Percentiles rank a stretch among this genome's conserved stretches.
phyloP scores from a whole-genome alignment of 2,329 filamentous ascomycete species.

The Ustulina deusta region DNA sequence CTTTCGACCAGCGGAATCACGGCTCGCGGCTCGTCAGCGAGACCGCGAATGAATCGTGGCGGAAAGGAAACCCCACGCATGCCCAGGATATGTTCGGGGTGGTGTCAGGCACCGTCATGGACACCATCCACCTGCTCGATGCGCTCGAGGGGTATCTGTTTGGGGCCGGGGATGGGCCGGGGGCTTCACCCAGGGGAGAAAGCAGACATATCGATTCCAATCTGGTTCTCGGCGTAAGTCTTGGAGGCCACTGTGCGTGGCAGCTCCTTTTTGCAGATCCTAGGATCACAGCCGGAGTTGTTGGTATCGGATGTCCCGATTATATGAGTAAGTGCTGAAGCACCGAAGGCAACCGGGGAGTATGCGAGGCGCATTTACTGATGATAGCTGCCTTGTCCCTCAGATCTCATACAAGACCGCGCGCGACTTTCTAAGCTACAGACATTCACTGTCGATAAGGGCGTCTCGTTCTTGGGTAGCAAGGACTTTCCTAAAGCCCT shows the following conservation, averaged over 20 bases:
- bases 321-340: slow-evolving; percentile 69
- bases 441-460: slow-evolving; percentile 67
- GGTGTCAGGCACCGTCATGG: slow-evolving; percentile 78
- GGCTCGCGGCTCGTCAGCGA: slow-evolving; percentile 77
- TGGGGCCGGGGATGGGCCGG: slow-evolving; percentile 52
- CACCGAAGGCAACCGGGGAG: neutral
- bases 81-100: slow-evolving; percentile 92
- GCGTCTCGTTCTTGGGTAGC: slow-evolving; percentile 78
- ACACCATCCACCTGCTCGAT: slow-evolving; percentile 81
- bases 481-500: slow-evolving; percentile 80
- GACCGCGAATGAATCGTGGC: slow-evolving; percentile 82
- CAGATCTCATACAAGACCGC: slow-evolving; percentile 79
- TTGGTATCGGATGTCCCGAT: slow-evolving; percentile 91
- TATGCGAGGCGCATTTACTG: slow-evolving; percentile 1
- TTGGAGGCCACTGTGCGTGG: slow-evolving; percentile 92
- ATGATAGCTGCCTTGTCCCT: slow-evolving; percentile 2
- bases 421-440: slow-evolving; percentile 76
- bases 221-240: slow-evolving; percentile 82
- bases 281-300: slow-evolving; percentile 80
- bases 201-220: slow-evolving; percentile 67
- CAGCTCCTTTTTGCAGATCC: slow-evolving; percentile 82
- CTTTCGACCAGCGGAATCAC: slow-evolving; percentile 95
- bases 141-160: slow-evolving; percentile 82
- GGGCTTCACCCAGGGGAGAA: slow-evolving; percentile 46
- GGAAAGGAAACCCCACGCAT: slow-evolving; percentile 80